Evolutionary conservation across 495 filamentous ascomycete species (phyloP), one percentile per base, ranked within the genome.

Genomic region (Neurospora sp.): DNA sequence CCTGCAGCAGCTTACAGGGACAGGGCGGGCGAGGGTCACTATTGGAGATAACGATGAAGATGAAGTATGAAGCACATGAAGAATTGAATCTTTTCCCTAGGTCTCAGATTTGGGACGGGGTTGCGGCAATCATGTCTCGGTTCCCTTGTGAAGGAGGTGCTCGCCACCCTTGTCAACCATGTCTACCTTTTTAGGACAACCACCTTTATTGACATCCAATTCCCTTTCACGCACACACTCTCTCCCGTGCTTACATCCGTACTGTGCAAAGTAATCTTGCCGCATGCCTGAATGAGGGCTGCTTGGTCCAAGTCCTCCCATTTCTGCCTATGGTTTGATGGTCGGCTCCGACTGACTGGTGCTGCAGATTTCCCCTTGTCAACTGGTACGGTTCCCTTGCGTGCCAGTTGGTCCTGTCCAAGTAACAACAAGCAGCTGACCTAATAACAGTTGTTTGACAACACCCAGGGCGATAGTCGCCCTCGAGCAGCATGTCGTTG

Each of bases 11-110:
- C 90, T 98, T 77, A 94, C 91, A 74, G 92, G 91, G 79, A 85
- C 84, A 75, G 92, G 92, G 75, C 91, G 93, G 76, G 96, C 91
- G 82, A 97, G 93, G 84, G 93, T 98, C 83, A 93, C 88, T 83
- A 89, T 96, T 84, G 92, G 86, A 81, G 89, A 89, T 79, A 88
- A 92, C 78, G 89, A 91, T 75, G 90, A 91, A 80, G 87, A 89
- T 83, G 86, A 88, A 72, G 73, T 42, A 74, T 76, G 74, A 76
- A 75, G 73, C 38, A 75, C 27, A 73, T 73, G 75, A 73, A 75
- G 70, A 72, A 76, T 76, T 62, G 70, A 72, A 75, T 62, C 54
- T 69, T 75, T 46, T 72, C 73, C 69, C 70, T 73, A 69, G 71
- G 75, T 76, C 75, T 78, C 71, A 46, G 62, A 59, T 72, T 27